These are phyloP conservation scores for Discostella stelligera DNA, from an alignment of 352 stramenopile genomes.

Conservation along the genomic window DNA sequence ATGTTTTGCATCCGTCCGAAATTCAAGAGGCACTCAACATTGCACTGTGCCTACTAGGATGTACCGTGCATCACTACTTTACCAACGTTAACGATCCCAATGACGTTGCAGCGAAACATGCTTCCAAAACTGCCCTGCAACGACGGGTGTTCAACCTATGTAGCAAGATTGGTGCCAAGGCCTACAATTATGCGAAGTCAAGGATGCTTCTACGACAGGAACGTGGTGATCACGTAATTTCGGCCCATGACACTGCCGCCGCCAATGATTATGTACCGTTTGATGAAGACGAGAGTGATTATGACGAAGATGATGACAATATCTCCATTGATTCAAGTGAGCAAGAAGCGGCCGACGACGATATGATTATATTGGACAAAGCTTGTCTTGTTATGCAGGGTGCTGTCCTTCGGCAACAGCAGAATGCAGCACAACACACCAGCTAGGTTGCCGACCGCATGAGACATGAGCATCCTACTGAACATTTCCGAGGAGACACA, in stretches of 20 bases:
- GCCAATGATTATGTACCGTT: conserved; percentile 11
- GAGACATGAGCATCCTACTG: too few relatives aligned
- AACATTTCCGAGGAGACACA: too few relatives aligned
- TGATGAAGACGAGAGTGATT: conserved; percentile 10
- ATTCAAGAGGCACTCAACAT: conserved; percentile 37
- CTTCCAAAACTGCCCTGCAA: conserved; percentile 37
- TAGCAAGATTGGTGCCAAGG: conserved; percentile 25
- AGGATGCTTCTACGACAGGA: conserved; percentile 24
- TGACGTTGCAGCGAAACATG: conserved; percentile 7
- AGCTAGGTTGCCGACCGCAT: too few relatives aligned
- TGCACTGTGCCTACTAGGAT: conserved; percentile 31
- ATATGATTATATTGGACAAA: conserved; percentile 35
- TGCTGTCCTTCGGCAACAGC: conserved; percentile 19
- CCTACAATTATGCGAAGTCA: conserved; percentile 47
- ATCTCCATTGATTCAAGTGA: conserved; percentile 15
- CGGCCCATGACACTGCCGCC: conserved; percentile 10
- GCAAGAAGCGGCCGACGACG: conserved; percentile 24
- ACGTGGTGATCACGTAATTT: conserved; percentile 12
- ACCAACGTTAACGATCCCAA: not conserved
- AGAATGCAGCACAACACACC: not conserved
- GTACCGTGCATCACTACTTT: conserved; percentile 17
- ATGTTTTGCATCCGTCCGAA: conserved; percentile 18
- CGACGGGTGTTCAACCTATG: conserved; percentile 31
- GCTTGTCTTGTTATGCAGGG: conserved; percentile 39
- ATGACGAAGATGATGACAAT: conserved; percentile 27